Conservation (phyloP, 2,329 filamentous ascomycete genomes). For the Aureobasidium uvarum region DNA sequence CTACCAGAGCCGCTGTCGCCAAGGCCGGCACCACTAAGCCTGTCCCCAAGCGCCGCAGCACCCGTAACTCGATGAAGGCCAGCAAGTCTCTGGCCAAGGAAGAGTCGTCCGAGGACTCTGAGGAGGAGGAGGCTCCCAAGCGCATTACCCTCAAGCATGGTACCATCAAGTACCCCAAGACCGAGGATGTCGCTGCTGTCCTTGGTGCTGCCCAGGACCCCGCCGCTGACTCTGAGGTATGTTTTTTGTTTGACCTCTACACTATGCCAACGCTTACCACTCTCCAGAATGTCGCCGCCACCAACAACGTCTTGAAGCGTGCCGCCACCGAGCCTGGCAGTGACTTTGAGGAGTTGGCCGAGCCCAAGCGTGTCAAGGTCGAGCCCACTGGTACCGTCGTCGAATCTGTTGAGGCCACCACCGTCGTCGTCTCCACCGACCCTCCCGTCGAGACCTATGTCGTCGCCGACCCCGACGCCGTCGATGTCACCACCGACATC, state of each 20-base stretch:
- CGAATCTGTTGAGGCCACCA: neutral
- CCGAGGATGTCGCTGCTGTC: neutral
- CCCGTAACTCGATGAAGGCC: neutral
- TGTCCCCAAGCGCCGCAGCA: neutral
- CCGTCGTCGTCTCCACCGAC: neutral
- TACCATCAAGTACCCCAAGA: neutral
- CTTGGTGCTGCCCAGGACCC: neutral
- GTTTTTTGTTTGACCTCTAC: neutral
- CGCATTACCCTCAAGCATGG: neutral
- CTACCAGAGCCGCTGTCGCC: neutral
- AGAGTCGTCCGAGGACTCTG: neutral
- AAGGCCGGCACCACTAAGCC: neutral
- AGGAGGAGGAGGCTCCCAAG: neutral
- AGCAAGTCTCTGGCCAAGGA: neutral
- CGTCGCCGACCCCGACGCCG: neutral
- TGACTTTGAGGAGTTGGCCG: neutral
- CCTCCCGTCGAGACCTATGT: neutral
- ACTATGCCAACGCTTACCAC: neutral
- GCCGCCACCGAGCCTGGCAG: neutral
- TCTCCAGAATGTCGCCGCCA: neutral
- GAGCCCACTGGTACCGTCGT: neutral
- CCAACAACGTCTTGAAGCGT: neutral
- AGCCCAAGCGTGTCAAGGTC: slow-evolving; percentile 10
- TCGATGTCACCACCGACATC: neutral
- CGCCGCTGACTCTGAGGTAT: neutral